phyloP scores from a whole-genome alignment of 208 protist genomes.

The Novymonas esmeraldas region DNA sequence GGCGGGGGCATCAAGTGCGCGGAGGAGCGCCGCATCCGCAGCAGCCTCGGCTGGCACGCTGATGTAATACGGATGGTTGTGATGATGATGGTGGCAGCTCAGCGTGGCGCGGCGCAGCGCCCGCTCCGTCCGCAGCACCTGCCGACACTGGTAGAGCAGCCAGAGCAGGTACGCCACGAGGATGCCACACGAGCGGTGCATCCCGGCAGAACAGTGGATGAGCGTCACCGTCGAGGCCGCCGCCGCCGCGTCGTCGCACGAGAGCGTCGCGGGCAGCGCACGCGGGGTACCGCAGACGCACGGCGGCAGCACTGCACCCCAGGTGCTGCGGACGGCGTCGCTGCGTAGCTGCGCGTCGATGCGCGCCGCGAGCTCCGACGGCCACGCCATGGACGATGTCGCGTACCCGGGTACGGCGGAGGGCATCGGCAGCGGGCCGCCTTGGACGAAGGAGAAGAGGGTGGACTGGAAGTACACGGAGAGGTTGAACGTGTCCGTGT shows the following conservation, averaged over 20 bases:
- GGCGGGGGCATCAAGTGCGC: not conserved
- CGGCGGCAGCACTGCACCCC: conserved; percentile 10
- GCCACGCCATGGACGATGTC: conserved; percentile 9
- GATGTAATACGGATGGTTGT: too few species aligned
- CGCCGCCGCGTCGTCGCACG: too few species aligned
- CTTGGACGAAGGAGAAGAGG: conserved; percentile 69
- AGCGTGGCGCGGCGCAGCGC: not conserved
- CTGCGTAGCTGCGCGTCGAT: conserved; percentile 14
- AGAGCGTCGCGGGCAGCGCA: too few species aligned
- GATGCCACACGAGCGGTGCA: conserved; percentile 82
- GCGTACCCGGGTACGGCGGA: conserved; percentile 3
- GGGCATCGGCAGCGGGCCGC: conserved; percentile 42
- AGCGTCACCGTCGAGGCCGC: conserved; percentile 33
- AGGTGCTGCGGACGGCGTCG: conserved; percentile 10
- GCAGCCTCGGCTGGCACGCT: not conserved
- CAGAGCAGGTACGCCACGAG: conserved; percentile 71
- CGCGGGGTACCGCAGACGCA: conserved; percentile 19
- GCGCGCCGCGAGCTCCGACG: conserved; percentile 5
- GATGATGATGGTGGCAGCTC: not conserved
- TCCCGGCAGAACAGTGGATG: conserved; percentile 85
- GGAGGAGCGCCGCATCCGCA: not conserved
- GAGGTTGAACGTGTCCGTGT: conserved; percentile 70
- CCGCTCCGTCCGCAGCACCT: conserved; percentile 12
- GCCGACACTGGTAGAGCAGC: conserved; percentile 46
- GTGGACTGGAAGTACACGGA: conserved; percentile 71